These are phyloP conservation scores for Neurospora discreta DNA, from an alignment of 495 filamentous ascomycete species.

Conservation along the genomic window DNA sequence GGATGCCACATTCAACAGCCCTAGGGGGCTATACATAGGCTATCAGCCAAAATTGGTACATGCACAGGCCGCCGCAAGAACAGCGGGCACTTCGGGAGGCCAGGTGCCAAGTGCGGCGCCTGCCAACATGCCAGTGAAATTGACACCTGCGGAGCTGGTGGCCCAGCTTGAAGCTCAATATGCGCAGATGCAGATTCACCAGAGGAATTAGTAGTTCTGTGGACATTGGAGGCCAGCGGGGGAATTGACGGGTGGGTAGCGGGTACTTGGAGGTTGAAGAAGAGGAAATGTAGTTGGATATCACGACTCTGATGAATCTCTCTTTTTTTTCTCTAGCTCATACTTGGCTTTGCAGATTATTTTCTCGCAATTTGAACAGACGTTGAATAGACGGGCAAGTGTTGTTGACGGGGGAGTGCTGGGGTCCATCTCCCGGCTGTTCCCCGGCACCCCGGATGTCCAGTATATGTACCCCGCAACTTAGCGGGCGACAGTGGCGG, in stretches of 20 bases:
- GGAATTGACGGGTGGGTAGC: not conserved
- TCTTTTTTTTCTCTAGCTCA: not conserved
- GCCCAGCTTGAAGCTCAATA: not conserved
- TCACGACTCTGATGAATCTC: not conserved
- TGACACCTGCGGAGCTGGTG: not conserved
- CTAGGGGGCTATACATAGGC: not conserved
- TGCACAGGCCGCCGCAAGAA: not conserved
- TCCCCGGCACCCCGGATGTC: not conserved
- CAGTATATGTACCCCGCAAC: not conserved
- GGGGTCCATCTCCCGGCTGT: not conserved
- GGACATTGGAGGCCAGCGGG: not conserved
- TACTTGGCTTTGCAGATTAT: not conserved
- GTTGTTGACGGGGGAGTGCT: not conserved
- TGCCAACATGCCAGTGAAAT: not conserved
- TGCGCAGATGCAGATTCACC: not conserved
- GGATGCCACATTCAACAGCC: not conserved
- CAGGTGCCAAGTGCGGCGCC: not conserved
- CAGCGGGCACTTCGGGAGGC: not conserved
- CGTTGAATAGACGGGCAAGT: not conserved
- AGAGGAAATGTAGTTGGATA: not conserved
- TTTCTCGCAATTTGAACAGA: not conserved
- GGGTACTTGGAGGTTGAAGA: not conserved
- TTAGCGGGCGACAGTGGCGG: not conserved
- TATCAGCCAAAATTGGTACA: not conserved
- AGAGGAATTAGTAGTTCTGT: not conserved